Conservation (phyloP, 495 filamentous ascomycete species). For the Daldinia childiae region DNA sequence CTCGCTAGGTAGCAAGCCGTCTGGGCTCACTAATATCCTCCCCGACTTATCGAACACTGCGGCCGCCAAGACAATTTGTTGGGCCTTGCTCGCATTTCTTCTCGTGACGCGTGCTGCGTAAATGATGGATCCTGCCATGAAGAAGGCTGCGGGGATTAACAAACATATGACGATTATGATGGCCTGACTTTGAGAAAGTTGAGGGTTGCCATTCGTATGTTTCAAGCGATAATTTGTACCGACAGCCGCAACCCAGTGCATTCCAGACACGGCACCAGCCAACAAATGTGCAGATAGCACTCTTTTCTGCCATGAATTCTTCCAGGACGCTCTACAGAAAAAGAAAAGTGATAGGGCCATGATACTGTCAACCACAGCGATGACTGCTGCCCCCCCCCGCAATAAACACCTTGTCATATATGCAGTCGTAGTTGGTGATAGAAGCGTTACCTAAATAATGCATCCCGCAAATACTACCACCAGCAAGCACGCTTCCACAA, state of each 20-base stretch:
- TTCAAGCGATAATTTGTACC: constrained; percentile 72
- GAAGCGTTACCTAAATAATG: constrained; percentile 88
- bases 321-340: constrained; percentile 78
- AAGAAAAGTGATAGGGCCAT: constrained; percentile 80
- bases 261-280: constrained; percentile 78
- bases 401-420: constrained; percentile 67
- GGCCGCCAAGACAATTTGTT: constrained; percentile 79
- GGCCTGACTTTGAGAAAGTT: constrained; percentile 63
- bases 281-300: constrained; percentile 70
- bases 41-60: constrained; percentile 80
- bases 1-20: constrained; percentile 80
- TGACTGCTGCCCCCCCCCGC: constrained; percentile 73
- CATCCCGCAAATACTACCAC: constrained; percentile 86
- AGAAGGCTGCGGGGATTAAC: constrained; percentile 67
- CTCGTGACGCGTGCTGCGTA: constrained; percentile 64
- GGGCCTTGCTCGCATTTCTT: constrained; percentile 70
- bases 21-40: constrained; percentile 78
- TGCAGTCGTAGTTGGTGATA: constrained; percentile 77
- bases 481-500: constrained; percentile 72
- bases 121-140: constrained; percentile 60
- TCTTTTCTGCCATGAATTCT: constrained; percentile 79
- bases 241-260: constrained; percentile 86
- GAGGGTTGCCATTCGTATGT: constrained; percentile 44
- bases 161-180: constrained; percentile 72
- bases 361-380: constrained; percentile 75